phyloP scores from a whole-genome alignment of 2,329 filamentous ascomycete species.

The Escovopsis weberi region DNA sequence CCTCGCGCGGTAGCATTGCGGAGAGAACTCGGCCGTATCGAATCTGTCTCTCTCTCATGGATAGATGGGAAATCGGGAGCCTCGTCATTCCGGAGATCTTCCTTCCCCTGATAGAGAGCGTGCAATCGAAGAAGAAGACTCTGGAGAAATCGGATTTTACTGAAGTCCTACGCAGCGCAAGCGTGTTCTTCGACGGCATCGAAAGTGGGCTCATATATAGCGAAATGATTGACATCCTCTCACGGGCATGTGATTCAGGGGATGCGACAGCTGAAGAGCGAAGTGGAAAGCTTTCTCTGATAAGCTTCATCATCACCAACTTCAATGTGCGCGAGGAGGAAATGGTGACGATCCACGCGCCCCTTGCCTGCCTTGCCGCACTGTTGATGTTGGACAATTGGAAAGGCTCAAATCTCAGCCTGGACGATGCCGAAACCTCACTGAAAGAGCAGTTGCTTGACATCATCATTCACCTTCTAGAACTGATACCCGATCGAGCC shows the following conservation, averaged over 20 bases:
- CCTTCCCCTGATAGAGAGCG: constrained; percentile 67
- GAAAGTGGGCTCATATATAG: constrained; percentile 89
- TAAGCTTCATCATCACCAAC: constrained; percentile 67
- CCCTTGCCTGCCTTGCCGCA: constrained; percentile 42
- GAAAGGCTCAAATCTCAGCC: constrained; percentile 18
- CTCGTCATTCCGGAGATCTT: constrained; percentile 81
- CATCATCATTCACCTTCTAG: constrained; percentile 43
- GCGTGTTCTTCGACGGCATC: constrained; percentile 92
- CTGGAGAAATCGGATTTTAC: constrained; percentile 55
- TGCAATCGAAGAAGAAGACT: constrained; percentile 55
- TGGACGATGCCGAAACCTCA: constrained; percentile 19
- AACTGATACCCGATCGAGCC: constrained; percentile 49
- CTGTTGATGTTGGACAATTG: constrained; percentile 51
- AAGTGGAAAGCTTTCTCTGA: constrained; percentile 52
- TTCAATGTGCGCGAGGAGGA: constrained; percentile 96
- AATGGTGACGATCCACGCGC: constrained; percentile 79
- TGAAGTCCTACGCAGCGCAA: constrained; percentile 85
- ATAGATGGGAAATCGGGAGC: constrained; percentile 92
- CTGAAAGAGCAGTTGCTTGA: constrained; percentile 22
- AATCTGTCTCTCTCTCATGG: constrained; percentile 91
- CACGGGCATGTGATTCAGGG: constrained; percentile 39
- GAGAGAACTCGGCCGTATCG: constrained; percentile 77
- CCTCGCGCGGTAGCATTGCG: constrained; percentile 18
- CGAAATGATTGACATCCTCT: constrained; percentile 57
- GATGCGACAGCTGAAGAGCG: constrained; percentile 30